Base-by-base conservation (phyloP, 805 yeast genomes). In the Starmerella powellii region DNA sequence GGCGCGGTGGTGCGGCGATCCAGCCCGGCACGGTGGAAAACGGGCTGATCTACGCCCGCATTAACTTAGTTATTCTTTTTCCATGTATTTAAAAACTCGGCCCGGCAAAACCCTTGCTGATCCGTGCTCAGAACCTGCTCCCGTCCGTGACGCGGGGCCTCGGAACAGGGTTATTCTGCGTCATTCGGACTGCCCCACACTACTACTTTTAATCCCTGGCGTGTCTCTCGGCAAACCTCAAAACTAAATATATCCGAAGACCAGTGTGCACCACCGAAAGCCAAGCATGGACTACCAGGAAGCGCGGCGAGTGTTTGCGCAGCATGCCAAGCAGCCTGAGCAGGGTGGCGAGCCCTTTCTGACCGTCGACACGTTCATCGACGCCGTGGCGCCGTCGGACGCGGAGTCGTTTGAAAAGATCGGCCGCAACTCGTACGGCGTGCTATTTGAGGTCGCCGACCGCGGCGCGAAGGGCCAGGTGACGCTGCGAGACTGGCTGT, bases 381-480 rank as follows among this genome's bases (percentile, higher is more conserved):
- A 59, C 30, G 65, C 73, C 19, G 54, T 71, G 32, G 69, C 69
- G 3, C 70, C 70, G 27, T 58, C 62, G 11, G 37, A 29, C 15
- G 48, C 60, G 38, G 67, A 66, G 52, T 71, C 71, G 55, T 68
- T 72, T 51, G 69, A 70, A 49, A 68, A 68, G 50, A 68, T 77
- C 40, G 70, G 76, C 13, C 63, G 73, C 11, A 68, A 75, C 49
- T 70, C 80, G 3, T 75, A 74, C 59, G 81, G 80, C 5, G 69
- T 87, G 46, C 74, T 88, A 37, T 88, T 81, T 57, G 67, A 80
- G 43, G 76, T 85, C 21, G 84, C 94, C 13, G 97, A 88, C 63
- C 73, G 73, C 45, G 67, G 70, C 31, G 66, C 70, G 42, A 73
- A 74, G 50, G 96, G 95, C 6, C 76, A 69, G 45, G 67, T 84